Evolutionary conservation across 768 basidiomycete species (phyloP), one percentile per base, ranked within the genome.

Genomic region (Termitomyces sp.): DNA sequence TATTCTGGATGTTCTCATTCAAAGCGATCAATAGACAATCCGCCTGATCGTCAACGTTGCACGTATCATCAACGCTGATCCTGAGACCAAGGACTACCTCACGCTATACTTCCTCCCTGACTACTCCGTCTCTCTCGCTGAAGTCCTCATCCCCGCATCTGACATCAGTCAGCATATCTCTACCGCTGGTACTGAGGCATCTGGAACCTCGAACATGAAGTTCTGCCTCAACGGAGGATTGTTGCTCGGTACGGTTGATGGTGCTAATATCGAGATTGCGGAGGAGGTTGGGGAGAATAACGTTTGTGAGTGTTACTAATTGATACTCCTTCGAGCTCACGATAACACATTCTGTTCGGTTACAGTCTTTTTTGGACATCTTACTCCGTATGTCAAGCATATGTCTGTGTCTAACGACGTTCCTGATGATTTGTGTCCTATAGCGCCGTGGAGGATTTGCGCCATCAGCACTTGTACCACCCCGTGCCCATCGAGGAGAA

Each of bases 111-210:
- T 98, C 89, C 81, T 99, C 20, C 95, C 97, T 0, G 96, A 98
- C 70, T 99, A 99, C 75, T 89, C 87, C 1, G 93, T 91, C 41
- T 89, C 88, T 48, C 72, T 91, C 48, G 89, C 91, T 1, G 91
- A 93, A 68, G 76, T 95, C 24, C 78, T 95, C 64, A 91, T 94
- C 60, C 91, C 90, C n/a, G 91, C 96, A 13, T 89, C 90, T 31
- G 95, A 98, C 71, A 90, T 98, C 76, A 89, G 86, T 61, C 93
- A 97, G 69, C 96, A 98, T 72, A 98, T 99, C 72, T 95, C 92
- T 24, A 98, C 96, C 15, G 97, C 96, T 3, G 96, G 96, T 39
- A 98, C 96, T 2, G 95, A 98, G 69, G 88, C 89, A 12, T 86
- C 84, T 1, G 88, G 87, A 36, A 89, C 88, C 42, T 89, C 86